These are phyloP conservation scores for Penicillium alfredii DNA, from an alignment of 495 filamentous ascomycete species.

Conservation along the genomic window DNA sequence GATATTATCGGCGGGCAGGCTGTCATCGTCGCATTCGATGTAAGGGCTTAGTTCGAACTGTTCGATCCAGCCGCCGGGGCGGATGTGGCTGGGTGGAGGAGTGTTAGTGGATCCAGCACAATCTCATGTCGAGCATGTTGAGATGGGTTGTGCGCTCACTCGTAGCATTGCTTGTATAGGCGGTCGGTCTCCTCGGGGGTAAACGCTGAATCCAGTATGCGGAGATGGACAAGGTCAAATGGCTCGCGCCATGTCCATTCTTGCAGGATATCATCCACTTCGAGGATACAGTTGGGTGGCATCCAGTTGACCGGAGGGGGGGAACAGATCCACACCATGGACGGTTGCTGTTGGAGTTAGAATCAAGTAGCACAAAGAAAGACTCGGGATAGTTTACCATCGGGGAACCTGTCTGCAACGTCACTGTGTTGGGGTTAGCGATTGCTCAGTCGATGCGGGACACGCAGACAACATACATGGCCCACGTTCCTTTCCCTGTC, in stretches of 20 bases:
- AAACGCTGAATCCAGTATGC: conserved; percentile 15
- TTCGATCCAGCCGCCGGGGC: conserved; percentile 50
- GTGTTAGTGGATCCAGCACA: too few relatives aligned
- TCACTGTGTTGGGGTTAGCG: too few relatives aligned
- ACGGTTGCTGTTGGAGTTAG: too few relatives aligned
- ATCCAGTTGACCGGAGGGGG: conserved; percentile 19
- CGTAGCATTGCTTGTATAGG: conserved; percentile 23
- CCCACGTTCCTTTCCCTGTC: conserved; percentile 5
- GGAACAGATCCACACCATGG: conserved; percentile 20
- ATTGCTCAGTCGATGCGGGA: too few relatives aligned
- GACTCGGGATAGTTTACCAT: too few relatives aligned
- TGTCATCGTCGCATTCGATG: conserved; percentile 37
- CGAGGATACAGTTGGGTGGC: conserved; percentile 28
- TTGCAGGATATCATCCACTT: conserved; percentile 24
- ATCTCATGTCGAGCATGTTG: too few relatives aligned
- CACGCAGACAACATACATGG: conserved; percentile 7
- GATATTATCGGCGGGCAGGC: conserved; percentile 21
- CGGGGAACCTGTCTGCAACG: too few relatives aligned
- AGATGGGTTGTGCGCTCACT: conserved; percentile 4
- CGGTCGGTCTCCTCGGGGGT: conserved; percentile 17
- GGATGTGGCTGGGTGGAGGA: conserved; percentile 10
- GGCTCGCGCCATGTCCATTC: conserved; percentile 22
- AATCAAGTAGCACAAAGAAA: too few relatives aligned
- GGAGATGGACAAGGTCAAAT: conserved; percentile 27
- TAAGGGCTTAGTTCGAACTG: conserved; percentile 38